A percentile compares a stretch with the other conserved stretches of the same genome.
Conservation (phyloP, 2,329 filamentous ascomycete genomes). For the Ophiosphaerella korrae region DNA sequence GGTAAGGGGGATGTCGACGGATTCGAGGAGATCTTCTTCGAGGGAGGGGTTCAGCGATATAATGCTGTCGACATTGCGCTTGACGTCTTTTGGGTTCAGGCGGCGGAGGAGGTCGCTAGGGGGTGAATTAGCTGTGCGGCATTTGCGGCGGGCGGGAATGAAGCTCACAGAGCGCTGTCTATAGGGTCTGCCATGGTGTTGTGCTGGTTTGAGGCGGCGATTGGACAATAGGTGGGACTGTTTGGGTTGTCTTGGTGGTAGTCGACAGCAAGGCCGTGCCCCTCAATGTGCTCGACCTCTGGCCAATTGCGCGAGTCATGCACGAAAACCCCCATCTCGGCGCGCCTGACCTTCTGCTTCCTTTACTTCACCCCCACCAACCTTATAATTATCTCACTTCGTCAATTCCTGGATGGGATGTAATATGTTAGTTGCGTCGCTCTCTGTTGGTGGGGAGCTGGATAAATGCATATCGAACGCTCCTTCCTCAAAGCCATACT, state of each 20-base stretch:
- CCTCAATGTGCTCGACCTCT: conserved; percentile 23
- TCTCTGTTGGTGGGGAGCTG: no score
- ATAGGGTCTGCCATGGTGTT: conserved; percentile 44
- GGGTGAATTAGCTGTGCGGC: conserved; percentile 15
- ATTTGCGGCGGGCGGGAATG: neutral
- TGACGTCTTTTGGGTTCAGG: conserved; percentile 91
- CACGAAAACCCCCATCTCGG: conserved; percentile 5
- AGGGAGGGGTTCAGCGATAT: conserved; percentile 88
- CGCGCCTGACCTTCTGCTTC: neutral
- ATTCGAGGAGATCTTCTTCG: conserved; percentile 96
- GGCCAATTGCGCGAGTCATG: conserved; percentile 29
- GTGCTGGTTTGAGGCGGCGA: neutral
- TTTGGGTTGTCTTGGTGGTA: conserved; percentile 19
- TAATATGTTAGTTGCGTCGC: no score
- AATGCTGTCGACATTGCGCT: conserved; percentile 84
- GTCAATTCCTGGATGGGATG: neutral
- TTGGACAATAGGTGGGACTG: conserved; percentile 19
- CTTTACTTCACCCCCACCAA: neutral
- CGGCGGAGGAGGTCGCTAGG: conserved; percentile 94
- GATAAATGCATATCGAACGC: no score
- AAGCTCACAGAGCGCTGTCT: conserved; percentile 74
- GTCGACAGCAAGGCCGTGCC: conserved; percentile 23
- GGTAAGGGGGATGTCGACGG: conserved; percentile 92
- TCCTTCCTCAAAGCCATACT: no score
- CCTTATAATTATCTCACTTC: neutral